phyloP scores from a whole-genome alignment of 179 eudicot genomes.

The Nepenthes alata region DNA sequence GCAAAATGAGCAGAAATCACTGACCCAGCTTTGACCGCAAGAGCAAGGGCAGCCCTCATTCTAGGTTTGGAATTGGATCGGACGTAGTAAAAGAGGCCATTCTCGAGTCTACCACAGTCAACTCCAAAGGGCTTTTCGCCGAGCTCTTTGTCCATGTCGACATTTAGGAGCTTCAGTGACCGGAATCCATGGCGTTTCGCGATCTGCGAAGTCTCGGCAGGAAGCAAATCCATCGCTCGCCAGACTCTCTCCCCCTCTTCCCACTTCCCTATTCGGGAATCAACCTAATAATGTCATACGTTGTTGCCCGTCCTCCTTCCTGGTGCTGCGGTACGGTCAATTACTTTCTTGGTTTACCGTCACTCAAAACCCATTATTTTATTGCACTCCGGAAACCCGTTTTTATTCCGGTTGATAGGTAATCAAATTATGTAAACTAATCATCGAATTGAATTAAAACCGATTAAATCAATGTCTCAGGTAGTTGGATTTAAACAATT shows the following conservation, averaged over 20 bases:
- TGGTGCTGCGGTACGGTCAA: too few relatives aligned
- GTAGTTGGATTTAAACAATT: too few relatives aligned
- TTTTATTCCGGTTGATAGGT: too few relatives aligned
- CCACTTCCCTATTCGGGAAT: too few relatives aligned
- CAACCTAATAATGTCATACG: too few relatives aligned
- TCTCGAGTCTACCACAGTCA: conserved; percentile 53
- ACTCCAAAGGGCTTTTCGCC: conserved; percentile 49
- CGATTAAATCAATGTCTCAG: too few relatives aligned
- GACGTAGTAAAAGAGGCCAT: conserved; percentile 69
- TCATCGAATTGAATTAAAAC: too few relatives aligned
- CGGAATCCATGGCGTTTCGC: conserved; percentile 50
- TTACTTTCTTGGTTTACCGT: too few relatives aligned
- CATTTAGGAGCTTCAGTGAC: conserved; percentile 47
- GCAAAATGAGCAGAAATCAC: conserved; percentile 4
- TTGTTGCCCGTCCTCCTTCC: too few relatives aligned
- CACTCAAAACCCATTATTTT: too few relatives aligned
- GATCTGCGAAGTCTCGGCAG: conserved; percentile 43
- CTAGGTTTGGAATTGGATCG: conserved; percentile 73
- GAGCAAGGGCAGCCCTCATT: conserved; percentile 90
- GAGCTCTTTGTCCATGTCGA: conserved; percentile 40
- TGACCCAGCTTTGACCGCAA: conserved; percentile 79
- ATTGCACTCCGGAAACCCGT: too few relatives aligned
- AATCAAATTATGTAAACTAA: too few relatives aligned
- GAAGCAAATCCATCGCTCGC: conserved; percentile 54
- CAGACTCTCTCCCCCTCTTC: neutral